Base-by-base conservation (phyloP, 2,329 filamentous ascomycete genomes). In the Cercospora zeae-maydis region DNA sequence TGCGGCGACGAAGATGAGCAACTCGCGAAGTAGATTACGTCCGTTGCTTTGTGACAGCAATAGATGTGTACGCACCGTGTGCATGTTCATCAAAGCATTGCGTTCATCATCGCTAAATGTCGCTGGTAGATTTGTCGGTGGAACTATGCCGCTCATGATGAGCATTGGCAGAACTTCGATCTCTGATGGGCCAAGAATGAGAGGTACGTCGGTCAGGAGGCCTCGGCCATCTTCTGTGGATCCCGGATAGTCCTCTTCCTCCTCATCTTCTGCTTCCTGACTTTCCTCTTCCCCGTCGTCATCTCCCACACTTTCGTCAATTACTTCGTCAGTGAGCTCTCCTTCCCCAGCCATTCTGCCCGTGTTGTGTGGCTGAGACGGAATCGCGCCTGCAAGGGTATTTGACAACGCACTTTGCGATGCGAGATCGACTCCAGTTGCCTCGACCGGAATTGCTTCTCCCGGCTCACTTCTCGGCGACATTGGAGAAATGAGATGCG, bases 131-230 rank as follows among this genome's bases (percentile, higher is more conserved):
- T 88, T 89, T 63, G 86, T 82, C n/a, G 86, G 87, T 71, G 96
- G 91, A 21, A 96, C 86, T 58, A 98, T 96, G 66, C 93, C 96
- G 13, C 91, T 93, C 80, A 97, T 96, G 71, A 98, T 89, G 63
- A 97, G 96, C 93, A 97, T 96, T 60, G 96, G 93, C 58, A 98
- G 80, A 5, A 95, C 93, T 76, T 98, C 93, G 59, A 97, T 97
- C 77, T 98, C 93, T 61, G 92, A 93, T 0, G 93, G 93, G 47
- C 96, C 93, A 31, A 98, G 82, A 37, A 97, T 96, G 68, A 98
- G 90, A 31, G 93, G 93, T 11, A 98, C 92, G 75, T 98, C 93
- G 0, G 93, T 97, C 60, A 98, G 80, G 13, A 98, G 80, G 11
- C 93, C 93, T 16, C 91, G 89, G 73, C 91, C 83, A 21, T 91